A percentile compares a stretch with the other conserved stretches of the same genome.
These are phyloP conservation scores for Gaeumannomyces sp. DNA, from an alignment of 2,329 filamentous ascomycete species.

Conservation along the genomic window DNA sequence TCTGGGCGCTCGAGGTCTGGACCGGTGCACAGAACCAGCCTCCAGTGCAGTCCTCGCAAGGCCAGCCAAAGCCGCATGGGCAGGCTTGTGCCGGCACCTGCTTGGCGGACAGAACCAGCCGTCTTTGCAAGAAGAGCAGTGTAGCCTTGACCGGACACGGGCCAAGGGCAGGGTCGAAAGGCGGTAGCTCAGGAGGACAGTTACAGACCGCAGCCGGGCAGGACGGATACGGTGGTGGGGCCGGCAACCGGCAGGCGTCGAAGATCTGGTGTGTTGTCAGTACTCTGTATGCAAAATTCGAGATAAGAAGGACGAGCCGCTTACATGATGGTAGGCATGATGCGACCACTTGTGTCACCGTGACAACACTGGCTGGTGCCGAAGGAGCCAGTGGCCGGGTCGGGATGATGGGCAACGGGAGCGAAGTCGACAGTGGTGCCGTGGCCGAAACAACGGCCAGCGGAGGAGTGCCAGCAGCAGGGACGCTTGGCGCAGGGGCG, in stretches of 20 bases:
- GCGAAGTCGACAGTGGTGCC: background rate
- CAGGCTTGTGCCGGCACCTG: slow-evolving; percentile 27
- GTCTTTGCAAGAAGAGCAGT: slow-evolving; percentile 29
- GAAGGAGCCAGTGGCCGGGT: background rate
- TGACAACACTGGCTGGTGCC: background rate
- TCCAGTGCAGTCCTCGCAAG: slow-evolving; percentile 28
- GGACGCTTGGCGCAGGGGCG: too few species aligned
- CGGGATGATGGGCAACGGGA: background rate
- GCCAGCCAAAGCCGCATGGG: slow-evolving; percentile 31
- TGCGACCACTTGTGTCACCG: slow-evolving; percentile 4
- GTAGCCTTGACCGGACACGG: slow-evolving; percentile 30
- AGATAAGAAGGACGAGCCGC: background rate
- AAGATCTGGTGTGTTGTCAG: background rate
- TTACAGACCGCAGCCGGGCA: slow-evolving; percentile 1
- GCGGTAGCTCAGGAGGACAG: slow-evolving; percentile 3
- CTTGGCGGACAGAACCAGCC: slow-evolving; percentile 30
- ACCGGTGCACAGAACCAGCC: slow-evolving; percentile 31
- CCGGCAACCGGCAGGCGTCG: background rate
- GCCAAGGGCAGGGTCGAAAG: slow-evolving; percentile 16
- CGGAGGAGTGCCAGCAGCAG: background rate
- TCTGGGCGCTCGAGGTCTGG: background rate
- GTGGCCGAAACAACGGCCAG: too few species aligned
- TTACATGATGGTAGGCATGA: background rate
- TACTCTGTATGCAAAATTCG: background rate
- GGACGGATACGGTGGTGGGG: background rate